Percentiles rank a stretch among this genome's conserved stretches.
Conservation (phyloP, 768 basidiomycete species). For the Mycena rebaudengoi region DNA sequence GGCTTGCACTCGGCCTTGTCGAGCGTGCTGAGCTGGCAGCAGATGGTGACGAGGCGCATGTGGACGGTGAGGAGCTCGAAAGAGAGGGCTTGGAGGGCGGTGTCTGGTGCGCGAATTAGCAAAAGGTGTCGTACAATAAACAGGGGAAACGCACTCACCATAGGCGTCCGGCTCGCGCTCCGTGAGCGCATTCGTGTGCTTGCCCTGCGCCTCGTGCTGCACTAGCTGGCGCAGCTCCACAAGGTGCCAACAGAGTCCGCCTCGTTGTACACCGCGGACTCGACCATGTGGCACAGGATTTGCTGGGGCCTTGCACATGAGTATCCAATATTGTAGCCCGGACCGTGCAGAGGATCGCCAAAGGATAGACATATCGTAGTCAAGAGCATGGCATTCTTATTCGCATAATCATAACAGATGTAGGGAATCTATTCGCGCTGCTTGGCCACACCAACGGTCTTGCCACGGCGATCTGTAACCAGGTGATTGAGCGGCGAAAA, state of each 20-base stretch:
- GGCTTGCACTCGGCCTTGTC: slow-evolving; percentile 86
- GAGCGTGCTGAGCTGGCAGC: slow-evolving; percentile 88
- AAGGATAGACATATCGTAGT: too few relatives aligned
- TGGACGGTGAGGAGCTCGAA: slow-evolving; percentile 92
- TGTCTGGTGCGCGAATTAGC: slow-evolving; percentile 57
- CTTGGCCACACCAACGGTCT: slow-evolving; percentile 96
- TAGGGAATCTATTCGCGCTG: slow-evolving; percentile 62
- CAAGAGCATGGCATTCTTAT: neutral
- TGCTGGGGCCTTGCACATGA: slow-evolving; percentile 59
- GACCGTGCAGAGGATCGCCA: too few relatives aligned
- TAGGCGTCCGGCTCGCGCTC: slow-evolving; percentile 92
- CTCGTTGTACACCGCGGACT: slow-evolving; percentile 94
- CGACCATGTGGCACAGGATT: slow-evolving; percentile 95
- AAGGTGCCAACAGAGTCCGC: slow-evolving; percentile 82
- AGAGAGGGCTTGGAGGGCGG: slow-evolving; percentile 79
- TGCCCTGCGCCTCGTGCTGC: slow-evolving; percentile 84
- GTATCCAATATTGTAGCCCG: neutral
- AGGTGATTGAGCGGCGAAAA: too few relatives aligned
- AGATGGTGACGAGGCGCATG: slow-evolving; percentile 85
- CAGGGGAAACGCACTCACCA: slow-evolving; percentile 64
- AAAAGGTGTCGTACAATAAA: neutral
- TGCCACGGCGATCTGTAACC: slow-evolving; percentile 83
- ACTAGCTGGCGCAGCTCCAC: slow-evolving; percentile 87
- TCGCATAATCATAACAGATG: neutral
- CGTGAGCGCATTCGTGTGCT: slow-evolving; percentile 87